Percentiles rank a stretch among this genome's conserved stretches.
These are phyloP conservation scores for Boechera divaricarpa DNA, from an alignment of 345 rosid genomes.

Conservation along the genomic window DNA sequence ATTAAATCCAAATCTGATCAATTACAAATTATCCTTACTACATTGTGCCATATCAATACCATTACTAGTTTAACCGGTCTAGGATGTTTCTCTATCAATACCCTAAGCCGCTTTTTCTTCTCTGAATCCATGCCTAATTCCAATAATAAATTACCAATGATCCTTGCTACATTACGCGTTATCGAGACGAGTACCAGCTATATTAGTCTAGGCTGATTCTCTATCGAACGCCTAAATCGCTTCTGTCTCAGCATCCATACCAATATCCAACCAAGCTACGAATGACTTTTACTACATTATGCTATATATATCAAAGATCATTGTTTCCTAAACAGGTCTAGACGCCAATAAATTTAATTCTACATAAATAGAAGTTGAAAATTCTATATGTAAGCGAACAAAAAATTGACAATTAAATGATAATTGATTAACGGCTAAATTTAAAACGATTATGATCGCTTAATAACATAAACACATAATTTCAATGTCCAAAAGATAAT, in stretches of 20 bases:
- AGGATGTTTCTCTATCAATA: neutral
- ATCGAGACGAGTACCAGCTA: neutral
- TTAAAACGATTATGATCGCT: neutral
- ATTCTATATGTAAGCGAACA: neutral
- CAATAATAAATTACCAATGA: neutral
- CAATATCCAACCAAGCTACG: neutral
- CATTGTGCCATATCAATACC: neutral
- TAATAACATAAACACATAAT: neutral
- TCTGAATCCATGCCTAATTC: neutral
- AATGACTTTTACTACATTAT: neutral
- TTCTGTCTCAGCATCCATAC: neutral
- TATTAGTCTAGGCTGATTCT: neutral
- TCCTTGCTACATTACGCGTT: neutral
- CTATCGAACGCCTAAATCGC: neutral
- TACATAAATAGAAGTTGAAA: neutral
- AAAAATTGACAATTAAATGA: neutral
- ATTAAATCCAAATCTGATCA: slow-evolving; percentile 4
- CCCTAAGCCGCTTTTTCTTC: neutral
- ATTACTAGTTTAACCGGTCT: neutral
- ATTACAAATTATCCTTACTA: neutral
- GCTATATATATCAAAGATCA: neutral
- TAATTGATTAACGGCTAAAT: neutral
- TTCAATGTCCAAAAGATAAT: neutral
- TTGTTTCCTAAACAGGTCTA: neutral
- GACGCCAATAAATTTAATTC: neutral